Conservation (phyloP, 768 basidiomycete species). For the Gymnopilus junonius region DNA sequence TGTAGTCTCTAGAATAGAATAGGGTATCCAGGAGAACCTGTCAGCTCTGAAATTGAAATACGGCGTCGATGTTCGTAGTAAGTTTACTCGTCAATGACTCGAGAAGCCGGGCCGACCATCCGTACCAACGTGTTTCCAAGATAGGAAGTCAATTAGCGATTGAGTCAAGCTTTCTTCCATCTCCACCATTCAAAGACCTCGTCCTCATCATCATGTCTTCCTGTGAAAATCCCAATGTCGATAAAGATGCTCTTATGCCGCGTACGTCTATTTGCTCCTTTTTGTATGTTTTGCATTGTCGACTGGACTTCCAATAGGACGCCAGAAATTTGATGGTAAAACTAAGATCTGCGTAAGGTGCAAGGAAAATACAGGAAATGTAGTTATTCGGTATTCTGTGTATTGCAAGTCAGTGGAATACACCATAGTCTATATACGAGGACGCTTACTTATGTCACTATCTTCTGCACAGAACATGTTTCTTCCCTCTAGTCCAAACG, state of each 20-base stretch:
- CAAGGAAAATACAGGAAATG: slow-evolving; percentile 63
- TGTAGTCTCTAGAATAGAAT: not conserved
- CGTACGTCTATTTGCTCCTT: slow-evolving; percentile 45
- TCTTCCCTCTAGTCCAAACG: slow-evolving; percentile 59
- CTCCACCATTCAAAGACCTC: not conserved
- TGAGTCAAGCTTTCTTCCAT: slow-evolving; percentile 9
- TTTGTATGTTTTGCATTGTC: not conserved
- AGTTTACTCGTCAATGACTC: not conserved
- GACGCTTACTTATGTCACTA: not conserved
- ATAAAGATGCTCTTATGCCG: slow-evolving; percentile 67
- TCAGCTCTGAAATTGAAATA: not conserved
- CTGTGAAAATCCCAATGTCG: slow-evolving; percentile 68
- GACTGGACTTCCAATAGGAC: slow-evolving; percentile 49
- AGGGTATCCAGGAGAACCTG: not conserved
- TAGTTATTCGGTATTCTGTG: slow-evolving; percentile 79
- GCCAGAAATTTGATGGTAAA: slow-evolving; percentile 65
- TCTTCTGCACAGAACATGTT: slow-evolving; percentile 46
- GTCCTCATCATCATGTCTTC: slow-evolving; percentile 31
- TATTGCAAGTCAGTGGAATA: slow-evolving; percentile 73
- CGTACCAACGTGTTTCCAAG: not conserved
- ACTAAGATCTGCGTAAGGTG: slow-evolving; percentile 75
- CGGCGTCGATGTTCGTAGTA: not conserved
- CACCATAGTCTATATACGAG: not conserved
- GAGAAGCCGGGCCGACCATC: not conserved
- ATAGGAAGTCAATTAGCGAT: slow-evolving; percentile 9